Base-by-base conservation (phyloP, 176 grass and related monocot species). In the Eragrostis nindensis region DNA sequence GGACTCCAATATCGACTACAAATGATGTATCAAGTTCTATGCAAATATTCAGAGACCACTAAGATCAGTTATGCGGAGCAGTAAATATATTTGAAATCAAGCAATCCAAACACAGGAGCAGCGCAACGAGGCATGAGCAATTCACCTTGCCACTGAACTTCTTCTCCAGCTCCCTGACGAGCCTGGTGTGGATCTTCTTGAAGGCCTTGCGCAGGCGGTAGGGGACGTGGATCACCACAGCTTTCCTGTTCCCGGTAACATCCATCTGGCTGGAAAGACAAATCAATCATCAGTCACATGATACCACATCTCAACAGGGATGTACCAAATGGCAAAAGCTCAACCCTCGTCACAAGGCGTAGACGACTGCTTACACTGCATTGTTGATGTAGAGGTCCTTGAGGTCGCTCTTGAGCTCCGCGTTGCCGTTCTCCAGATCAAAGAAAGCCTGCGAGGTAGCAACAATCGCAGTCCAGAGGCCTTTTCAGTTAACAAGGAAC, bases 161-260 rank as follows among this genome's bases (percentile, higher is more conserved):
- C 92, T 98, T 98, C 78, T 98, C 95, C 7, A 98, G 85, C 85
- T 98, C 95, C 85, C 92, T 93, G 62, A 94, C 88, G 5, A 98
- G 86, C 83, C 90, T 98, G 60, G 87, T 82, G 66, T 98, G 95
- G 87, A 98, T 89, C 86, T 98, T 98, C 78, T 50, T 92, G 87
- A 94, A 94, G 25, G 80, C 83, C 86, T 98, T 98, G 78, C 86
- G 84, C 39, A 94, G 88, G 45, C 95, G 93, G 73, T 94, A 98
- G 0, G 95, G 92, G 47, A 98, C 88, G 52, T 98, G 95, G 74
- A 98, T 80, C 80, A 94, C 89, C 19, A 94, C 92, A 56, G 95
- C 92, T 78, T 98, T 98, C 85, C 88, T 86, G 57, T 86, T 98
- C 26, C 95, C 92, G 25, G 86, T 60, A 63, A 94, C 78, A 68